phyloP scores from a whole-genome alignment of 2,329 filamentous ascomycete species.

The Fusarium austroafricanum region DNA sequence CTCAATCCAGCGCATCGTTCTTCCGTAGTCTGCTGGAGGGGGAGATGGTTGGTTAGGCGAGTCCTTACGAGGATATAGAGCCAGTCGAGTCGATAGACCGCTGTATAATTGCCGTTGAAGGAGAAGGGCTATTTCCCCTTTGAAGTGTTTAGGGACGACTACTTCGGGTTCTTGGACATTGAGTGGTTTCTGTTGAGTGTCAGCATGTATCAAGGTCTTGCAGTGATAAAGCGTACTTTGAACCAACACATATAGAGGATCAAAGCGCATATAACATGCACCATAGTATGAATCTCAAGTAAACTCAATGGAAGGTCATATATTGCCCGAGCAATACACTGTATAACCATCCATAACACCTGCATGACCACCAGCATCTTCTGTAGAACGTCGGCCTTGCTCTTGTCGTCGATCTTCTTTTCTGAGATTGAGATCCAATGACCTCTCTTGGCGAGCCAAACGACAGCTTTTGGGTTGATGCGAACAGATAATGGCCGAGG shows the following conservation, averaged over 20 bases:
- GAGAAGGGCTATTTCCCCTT: conserved; percentile 12
- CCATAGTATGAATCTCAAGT: background rate
- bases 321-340: background rate
- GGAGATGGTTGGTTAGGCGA: background rate
- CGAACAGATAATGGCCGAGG: background rate
- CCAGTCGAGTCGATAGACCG: background rate
- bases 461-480: background rate
- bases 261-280: background rate
- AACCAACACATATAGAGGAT: background rate
- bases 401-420: conserved; percentile 1
- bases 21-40: no score
- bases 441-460: background rate
- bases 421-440: background rate
- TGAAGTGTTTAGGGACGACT: background rate
- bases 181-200: background rate
- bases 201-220: background rate
- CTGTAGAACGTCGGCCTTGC: background rate
- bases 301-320: background rate
- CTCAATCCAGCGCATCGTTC: conserved; percentile 3
- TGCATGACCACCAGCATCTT: background rate
- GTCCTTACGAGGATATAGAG: background rate
- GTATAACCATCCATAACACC: background rate
- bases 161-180: conserved; percentile 2
- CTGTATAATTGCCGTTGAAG: conserved; percentile 24
- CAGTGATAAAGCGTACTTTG: background rate